phyloP scores from a whole-genome alignment of 1,284 basidiomycete species.

The Ceratorhiza oryzae-sativae region DNA sequence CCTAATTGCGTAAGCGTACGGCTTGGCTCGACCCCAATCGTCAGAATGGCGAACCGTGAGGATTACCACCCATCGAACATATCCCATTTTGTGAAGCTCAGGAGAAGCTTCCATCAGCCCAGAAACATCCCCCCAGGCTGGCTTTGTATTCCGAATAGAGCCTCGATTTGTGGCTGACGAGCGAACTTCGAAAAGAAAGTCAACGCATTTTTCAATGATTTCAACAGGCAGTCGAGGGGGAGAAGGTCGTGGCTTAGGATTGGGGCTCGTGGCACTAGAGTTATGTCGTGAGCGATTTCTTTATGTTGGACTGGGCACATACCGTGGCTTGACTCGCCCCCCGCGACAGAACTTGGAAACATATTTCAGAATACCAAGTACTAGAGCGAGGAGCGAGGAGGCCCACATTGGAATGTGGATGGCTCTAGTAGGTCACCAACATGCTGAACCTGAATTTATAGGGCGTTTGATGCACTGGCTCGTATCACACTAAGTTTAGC shows the following conservation, averaged over 20 bases:
- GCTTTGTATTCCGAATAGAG: not conserved
- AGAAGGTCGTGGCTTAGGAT: not conserved
- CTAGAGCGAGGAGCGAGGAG: too few relatives aligned
- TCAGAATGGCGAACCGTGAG: not conserved
- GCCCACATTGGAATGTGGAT: too few relatives aligned
- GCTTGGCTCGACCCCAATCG: not conserved
- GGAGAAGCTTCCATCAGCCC: slow-evolving; percentile 4
- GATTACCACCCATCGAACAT: not conserved
- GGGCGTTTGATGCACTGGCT: too few relatives aligned
- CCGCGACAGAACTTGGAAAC: too few relatives aligned
- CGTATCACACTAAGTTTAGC: too few relatives aligned
- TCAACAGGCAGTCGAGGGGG: not conserved
- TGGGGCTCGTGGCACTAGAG: not conserved
- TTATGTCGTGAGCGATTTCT: not conserved
- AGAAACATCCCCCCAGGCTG: not conserved
- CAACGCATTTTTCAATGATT: slow-evolving; percentile 10
- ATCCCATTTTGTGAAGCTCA: slow-evolving; percentile 11
- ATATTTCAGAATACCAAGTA: too few relatives aligned
- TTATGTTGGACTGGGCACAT: not conserved
- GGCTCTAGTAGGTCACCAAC: too few relatives aligned
- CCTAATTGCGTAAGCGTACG: not conserved
- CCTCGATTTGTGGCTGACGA: not conserved
- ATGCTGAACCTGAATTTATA: too few relatives aligned
- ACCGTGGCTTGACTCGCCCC: not conserved
- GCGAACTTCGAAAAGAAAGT: slow-evolving; percentile 6